Evolutionary conservation across 805 yeast species (phyloP), one percentile per base, ranked within the genome.

Genomic region (Clavispora phyllophila): DNA sequence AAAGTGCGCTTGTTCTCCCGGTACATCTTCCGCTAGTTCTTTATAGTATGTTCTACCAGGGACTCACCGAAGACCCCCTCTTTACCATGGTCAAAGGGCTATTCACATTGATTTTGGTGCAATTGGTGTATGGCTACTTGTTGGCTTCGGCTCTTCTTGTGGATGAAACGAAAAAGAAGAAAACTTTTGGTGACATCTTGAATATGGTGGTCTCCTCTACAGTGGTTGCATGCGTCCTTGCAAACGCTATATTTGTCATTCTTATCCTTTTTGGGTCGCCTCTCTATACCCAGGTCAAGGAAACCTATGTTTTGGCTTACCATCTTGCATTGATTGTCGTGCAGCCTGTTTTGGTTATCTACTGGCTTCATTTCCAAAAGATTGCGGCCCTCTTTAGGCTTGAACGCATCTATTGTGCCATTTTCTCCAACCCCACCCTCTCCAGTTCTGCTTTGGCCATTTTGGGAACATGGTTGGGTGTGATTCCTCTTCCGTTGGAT

Each of bases 381-480:
- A 51, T 68, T 12, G 37, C 43, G 29, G 38, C 40, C 14, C 27
- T 65, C 10, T 54, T 65, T 42, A 39, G 46, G 27, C 47, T 44
- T 4, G 57, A 57, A n/a, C 42, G 51, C 17, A 48, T 61, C 9
- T 56, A 53, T 44, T 44, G 82, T 22, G 37, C 44, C 5, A 48
- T 68, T 1, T 56, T 59, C 32, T 42, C 48, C 19, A 58, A 67
- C 45, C 60, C 55, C 13, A 50, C 62, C 2, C 51, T 69, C 27
- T 51, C 60, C 8, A 49, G 64, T 14, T 45, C 60, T 17, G 53
- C 65, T n/a, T 41, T 56, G 34, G 53, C 58, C 2, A 33, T 65
- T 1, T 45, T 84, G 9, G 96, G 96, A 1, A 80, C 90, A 6
- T 91, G 98, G 98, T 51, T 88, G 1, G 97, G 98, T 13, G 96